Conservation (phyloP, 768 basidiomycete genomes). For the Hericium erinaceus region DNA sequence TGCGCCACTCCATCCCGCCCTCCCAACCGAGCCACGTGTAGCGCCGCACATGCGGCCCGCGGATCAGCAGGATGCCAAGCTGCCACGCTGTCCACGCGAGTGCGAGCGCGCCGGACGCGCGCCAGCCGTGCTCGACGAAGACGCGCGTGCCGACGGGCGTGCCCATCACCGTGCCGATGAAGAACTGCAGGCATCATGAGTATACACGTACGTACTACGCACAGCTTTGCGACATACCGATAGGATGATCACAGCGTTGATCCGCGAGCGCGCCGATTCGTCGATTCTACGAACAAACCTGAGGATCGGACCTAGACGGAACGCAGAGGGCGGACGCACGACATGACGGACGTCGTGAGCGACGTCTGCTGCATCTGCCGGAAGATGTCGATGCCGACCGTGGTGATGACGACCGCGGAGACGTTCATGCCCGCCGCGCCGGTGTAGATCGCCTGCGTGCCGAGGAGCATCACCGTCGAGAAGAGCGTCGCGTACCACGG, state of each 20-base stretch:
- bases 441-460: conserved; percentile 20
- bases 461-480: conserved; percentile 16
- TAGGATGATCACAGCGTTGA: conserved; percentile 9
- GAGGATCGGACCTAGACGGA: neutral
- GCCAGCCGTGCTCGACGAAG: conserved; percentile 27
- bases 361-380: conserved; percentile 28
- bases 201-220: neutral
- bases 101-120: conserved; percentile 17
- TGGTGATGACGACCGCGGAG: conserved; percentile 25
- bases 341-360: conserved; percentile 7
- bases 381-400: conserved; percentile 25
- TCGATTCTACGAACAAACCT: neutral
- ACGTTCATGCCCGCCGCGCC: conserved; percentile 25
- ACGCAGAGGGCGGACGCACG: neutral
- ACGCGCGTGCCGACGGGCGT: conserved; percentile 27
- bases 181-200: neutral
- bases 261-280: conserved; percentile 1
- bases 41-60: conserved; percentile 20
- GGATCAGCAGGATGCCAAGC: conserved; percentile 20
- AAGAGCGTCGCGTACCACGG: conserved; percentile 30
- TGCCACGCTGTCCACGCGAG: conserved; percentile 21
- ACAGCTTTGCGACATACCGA: neutral
- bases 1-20: conserved; percentile 7
- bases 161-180: conserved; percentile 28
- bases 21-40: conserved; percentile 11